Evolutionary conservation across 2,329 filamentous ascomycete species (phyloP).

Genomic region (Reticulascus tulasneorum): DNA sequence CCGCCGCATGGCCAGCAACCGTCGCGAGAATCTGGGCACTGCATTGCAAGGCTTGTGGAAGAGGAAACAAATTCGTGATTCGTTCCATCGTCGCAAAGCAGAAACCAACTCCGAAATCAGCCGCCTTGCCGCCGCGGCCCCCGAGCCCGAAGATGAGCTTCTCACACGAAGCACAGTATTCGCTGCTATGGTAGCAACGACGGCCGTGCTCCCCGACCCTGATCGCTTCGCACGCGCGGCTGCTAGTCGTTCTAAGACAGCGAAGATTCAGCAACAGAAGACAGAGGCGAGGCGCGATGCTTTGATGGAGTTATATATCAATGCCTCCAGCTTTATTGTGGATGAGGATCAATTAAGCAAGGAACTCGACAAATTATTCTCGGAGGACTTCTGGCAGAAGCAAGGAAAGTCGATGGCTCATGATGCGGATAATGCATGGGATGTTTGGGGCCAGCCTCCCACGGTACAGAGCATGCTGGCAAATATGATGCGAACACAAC

Average conservation of each 20-base stretch:
- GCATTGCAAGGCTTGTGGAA: slow-evolving; percentile 67
- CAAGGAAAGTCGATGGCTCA: slow-evolving; percentile 29
- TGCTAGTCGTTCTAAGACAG: slow-evolving; percentile 34
- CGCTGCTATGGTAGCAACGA: slow-evolving; percentile 43
- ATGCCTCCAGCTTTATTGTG: slow-evolving; percentile 82
- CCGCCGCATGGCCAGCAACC: slow-evolving; percentile 64
- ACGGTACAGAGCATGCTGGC: slow-evolving; percentile 42
- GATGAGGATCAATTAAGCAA: slow-evolving; percentile 71
- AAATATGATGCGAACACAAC: slow-evolving; percentile 23
- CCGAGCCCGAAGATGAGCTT: slow-evolving; percentile 71
- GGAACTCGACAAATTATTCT: slow-evolving; percentile 73
- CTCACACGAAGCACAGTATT: slow-evolving; percentile 68
- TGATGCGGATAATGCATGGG: slow-evolving; percentile 47
- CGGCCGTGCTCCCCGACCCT: slow-evolving; percentile 57
- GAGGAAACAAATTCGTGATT: slow-evolving; percentile 52
- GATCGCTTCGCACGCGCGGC: slow-evolving; percentile 52
- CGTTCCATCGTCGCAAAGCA: slow-evolving; percentile 22
- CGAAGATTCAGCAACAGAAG: slow-evolving; percentile 44
- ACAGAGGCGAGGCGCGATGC: slow-evolving; percentile 61
- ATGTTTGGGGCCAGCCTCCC: slow-evolving; percentile 40
- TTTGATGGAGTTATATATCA: slow-evolving; percentile 85
- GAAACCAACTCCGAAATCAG: slow-evolving; percentile 38
- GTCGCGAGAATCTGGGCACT: slow-evolving; percentile 67
- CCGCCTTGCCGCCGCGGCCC: slow-evolving; percentile 51
- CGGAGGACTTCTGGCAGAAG: slow-evolving; percentile 51